Evolutionary conservation across 352 stramenopile species (phyloP).

Genomic region (Phytopythium chamaehyphon): DNA sequence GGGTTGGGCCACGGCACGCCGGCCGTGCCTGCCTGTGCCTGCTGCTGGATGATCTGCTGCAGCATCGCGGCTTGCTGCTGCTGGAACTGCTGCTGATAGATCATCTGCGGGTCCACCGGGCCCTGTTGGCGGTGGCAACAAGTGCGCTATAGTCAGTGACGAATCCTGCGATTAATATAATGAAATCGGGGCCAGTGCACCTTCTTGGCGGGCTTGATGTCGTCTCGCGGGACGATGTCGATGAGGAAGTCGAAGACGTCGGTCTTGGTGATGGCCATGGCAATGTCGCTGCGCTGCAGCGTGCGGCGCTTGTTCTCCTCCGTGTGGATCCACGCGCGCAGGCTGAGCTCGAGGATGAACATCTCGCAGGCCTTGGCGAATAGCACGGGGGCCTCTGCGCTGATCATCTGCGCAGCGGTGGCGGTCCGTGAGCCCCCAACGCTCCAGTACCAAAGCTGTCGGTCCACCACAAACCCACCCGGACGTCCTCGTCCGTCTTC

Average conservation of each 20-base stretch:
- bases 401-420: constrained; percentile 83
- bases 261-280: constrained; percentile 88
- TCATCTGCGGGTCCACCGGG: constrained; percentile 58
- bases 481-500: constrained; percentile 93
- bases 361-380: constrained; percentile 95
- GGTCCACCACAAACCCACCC: constrained; percentile 25
- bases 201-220: constrained; percentile 88
- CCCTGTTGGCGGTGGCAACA: constrained; percentile 22
- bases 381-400: constrained; percentile 88
- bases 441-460: background rate
- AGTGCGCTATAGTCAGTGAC: background rate
- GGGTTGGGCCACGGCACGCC: constrained; percentile 68
- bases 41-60: constrained; percentile 83
- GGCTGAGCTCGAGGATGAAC: constrained; percentile 90
- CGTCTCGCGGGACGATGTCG: constrained; percentile 87
- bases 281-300: constrained; percentile 89
- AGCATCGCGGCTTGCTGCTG: constrained; percentile 87
- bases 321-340: constrained; percentile 88
- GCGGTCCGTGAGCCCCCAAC: too few relatives aligned
- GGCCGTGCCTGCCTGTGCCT: constrained; percentile 55
- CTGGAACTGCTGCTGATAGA: constrained; percentile 87
- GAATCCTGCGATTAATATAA: too few relatives aligned
- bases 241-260: constrained; percentile 93
- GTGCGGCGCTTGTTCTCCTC: constrained; percentile 93
- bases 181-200: constrained; percentile 21